Conservation (phyloP, 257 asterid genomes). For the Solanum stenotomum region DNA sequence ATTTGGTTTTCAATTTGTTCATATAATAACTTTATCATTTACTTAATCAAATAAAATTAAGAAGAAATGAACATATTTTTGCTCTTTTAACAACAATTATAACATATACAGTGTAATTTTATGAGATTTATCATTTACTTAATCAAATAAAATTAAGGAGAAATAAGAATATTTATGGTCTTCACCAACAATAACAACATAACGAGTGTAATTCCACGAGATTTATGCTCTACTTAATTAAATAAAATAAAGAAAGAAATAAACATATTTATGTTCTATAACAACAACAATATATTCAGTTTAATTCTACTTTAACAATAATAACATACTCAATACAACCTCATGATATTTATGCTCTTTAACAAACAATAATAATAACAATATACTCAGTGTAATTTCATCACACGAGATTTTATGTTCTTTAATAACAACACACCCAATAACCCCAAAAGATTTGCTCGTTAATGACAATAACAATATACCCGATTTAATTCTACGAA, state of each 20-base stretch:
- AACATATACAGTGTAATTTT: too few relatives aligned
- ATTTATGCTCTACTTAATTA: background rate
- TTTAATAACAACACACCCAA: too few relatives aligned
- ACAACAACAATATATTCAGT: too few relatives aligned
- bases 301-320: too few relatives aligned
- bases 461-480: background rate
- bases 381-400: rapidly evolving
- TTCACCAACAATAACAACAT: background rate
- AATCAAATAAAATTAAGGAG: background rate
- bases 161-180: background rate
- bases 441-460: background rate
- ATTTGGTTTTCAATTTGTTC: background rate
- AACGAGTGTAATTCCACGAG: too few relatives aligned
- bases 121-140: background rate
- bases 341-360: too few relatives aligned
- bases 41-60: background rate
- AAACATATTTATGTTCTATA: too few relatives aligned
- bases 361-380: background rate
- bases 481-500: rapidly evolving
- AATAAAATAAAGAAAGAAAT: too few relatives aligned
- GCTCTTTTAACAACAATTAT: too few relatives aligned
- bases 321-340: too few relatives aligned
- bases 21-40: background rate
- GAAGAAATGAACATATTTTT: background rate
- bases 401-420: background rate